These are phyloP conservation scores for Scutellaria minor DNA, from an alignment of 257 asterid genomes.

Conservation along the genomic window DNA sequence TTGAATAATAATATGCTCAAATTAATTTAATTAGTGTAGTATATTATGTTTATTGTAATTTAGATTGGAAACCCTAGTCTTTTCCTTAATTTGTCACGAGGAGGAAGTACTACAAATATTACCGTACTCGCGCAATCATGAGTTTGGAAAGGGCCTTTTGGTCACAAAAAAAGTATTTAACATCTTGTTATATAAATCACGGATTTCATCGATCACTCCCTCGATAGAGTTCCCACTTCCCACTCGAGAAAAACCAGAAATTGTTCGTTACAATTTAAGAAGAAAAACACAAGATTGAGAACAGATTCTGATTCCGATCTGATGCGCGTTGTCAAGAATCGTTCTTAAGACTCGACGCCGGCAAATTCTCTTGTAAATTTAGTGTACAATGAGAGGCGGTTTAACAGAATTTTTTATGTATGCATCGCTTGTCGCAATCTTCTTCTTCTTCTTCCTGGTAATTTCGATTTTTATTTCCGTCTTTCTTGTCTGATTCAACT, in stretches of 20 bases:
- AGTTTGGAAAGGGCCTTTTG: conserved; percentile 3
- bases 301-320: conserved; percentile 10
- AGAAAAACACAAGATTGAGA: neutral
- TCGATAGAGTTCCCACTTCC: conserved; percentile 1
- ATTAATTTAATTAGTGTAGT: no score
- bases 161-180: neutral
- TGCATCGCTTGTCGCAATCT: conserved; percentile 31
- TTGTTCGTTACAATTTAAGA: neutral
- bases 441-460: conserved; percentile 39
- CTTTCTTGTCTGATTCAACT: neutral
- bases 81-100: no score
- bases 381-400: conserved; percentile 31
- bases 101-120: no score
- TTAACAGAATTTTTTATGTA: conserved; percentile 14
- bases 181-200: neutral
- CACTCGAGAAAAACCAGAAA: neutral
- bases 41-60: no score
- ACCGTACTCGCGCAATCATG: no score
- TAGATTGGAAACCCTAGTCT: no score
- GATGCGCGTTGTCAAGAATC: conserved; percentile 3
- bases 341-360: neutral
- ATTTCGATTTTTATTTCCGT: neutral
- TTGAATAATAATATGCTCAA: no score
- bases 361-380: neutral
- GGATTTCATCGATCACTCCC: neutral